Evolutionary conservation across 192 early-diverging fungal species (phyloP).

Genomic region (Dissophora globulifera): DNA sequence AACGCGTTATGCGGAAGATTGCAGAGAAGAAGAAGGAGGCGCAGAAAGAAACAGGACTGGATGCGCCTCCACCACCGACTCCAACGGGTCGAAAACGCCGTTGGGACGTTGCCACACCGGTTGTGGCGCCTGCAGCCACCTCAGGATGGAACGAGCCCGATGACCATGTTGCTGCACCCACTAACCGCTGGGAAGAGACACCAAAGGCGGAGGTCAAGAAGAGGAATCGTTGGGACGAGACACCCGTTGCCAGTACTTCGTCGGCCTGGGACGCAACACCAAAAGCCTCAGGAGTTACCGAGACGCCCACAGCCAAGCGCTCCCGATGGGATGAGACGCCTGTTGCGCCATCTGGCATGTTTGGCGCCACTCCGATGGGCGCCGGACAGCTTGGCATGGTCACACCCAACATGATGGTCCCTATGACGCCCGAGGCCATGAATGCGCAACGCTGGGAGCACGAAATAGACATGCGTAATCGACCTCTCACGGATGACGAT

Average conservation of each 20-base stretch:
- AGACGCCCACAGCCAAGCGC: constrained; percentile 65
- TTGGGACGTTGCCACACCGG: constrained; percentile 81
- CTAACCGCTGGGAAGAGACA: constrained; percentile 84
- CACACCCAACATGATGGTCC: constrained; percentile 70
- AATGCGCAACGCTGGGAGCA: constrained; percentile 78
- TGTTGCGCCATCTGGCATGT: constrained; percentile 63
- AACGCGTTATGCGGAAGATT: constrained; percentile 74
- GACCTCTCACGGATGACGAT: constrained; percentile 90
- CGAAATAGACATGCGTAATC: constrained; percentile 89
- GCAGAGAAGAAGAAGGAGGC: constrained; percentile 78
- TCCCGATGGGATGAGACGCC: constrained; percentile 99
- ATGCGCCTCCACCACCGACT: constrained; percentile 51
- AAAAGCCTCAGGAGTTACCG: constrained; percentile 57
- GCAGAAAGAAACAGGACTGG: constrained; percentile 55
- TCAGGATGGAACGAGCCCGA: constrained; percentile 65
- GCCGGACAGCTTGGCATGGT: constrained; percentile 83
- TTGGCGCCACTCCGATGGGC: constrained; percentile 84
- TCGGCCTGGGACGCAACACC: constrained; percentile 86
- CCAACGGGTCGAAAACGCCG: constrained; percentile 72
- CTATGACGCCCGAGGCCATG: constrained; percentile 86
- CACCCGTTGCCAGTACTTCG: constrained; percentile 68
- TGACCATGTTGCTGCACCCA: constrained; percentile 55
- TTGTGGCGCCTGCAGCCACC: constrained; percentile 58
- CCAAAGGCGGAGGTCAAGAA: constrained; percentile 68
- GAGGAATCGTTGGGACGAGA: constrained; percentile 84